Base-by-base conservation (phyloP, 805 yeast genomes). In the Cyberlindnera maritima region DNA sequence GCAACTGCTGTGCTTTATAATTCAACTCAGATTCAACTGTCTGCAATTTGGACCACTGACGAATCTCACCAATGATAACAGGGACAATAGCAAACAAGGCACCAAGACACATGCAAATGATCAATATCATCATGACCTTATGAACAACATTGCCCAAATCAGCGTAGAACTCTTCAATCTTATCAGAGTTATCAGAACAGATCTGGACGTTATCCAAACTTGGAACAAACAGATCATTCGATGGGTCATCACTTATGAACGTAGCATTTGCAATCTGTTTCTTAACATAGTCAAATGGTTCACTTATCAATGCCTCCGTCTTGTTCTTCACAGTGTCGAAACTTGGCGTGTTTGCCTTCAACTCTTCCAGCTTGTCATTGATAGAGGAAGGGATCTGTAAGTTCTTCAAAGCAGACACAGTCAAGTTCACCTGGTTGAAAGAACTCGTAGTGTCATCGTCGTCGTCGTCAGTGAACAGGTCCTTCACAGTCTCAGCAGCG, bases 351-450 rank as follows among this genome's bases (percentile, higher is more conserved):
- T 77, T 69, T 0, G 67, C 64, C 18, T 76, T 67, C 36, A 90
- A 63, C 0, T 59, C 52, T 3, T 77, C 76, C 15, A 94, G 69
- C 25, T 81, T 77, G 2, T 63, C 61, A 53, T 87, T 77, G 36
- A 91, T 81, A 0, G 81, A 66, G 0, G 79, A 57, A 1, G 97
- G 88, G 12, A 94, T 85, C 14, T 76, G 60, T 47, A 92, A 63
- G 49, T 83, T 67, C 52, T 75, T 66, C 54, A 92, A 65, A 0
- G 79, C 66, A 10, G 65, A 59, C 4, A 88, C 71, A 0, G 90
- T 79, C 17, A 85, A 59, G 56, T 81, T 79, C 23, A 90, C 80
- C 21, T 74, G 70, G 5, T 65, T 58, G 12, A 61, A 52, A n/a
- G 65, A 58, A 2, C 70, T 55, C 21, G 65, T 60, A 23, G 64